Conservation (phyloP, 257 asterid species). For the Solanum tarijense region DNA sequence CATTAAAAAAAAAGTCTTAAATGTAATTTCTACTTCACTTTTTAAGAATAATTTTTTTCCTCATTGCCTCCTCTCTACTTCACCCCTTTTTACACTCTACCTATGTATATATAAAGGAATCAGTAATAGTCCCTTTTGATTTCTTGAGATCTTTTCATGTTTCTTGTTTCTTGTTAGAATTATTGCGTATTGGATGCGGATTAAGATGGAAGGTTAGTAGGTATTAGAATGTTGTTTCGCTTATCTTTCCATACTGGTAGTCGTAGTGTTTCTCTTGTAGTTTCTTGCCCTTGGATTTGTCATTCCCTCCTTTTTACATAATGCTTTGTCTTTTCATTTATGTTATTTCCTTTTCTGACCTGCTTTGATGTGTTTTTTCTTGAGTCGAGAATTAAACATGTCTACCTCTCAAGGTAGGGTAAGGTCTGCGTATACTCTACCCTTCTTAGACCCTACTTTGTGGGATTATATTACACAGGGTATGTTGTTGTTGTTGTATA, state of each 20-base stretch:
- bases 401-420: background rate
- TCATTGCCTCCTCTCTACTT: background rate
- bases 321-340: background rate
- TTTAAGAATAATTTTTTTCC: conserved; percentile 5
- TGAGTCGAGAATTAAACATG: background rate
- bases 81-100: background rate
- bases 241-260: background rate
- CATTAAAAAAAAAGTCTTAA: background rate
- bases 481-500: background rate
- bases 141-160: background rate
- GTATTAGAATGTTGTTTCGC: background rate
- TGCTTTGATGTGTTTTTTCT: background rate
- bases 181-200: background rate
- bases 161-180: background rate
- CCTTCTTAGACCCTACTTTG: background rate
- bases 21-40: conserved; percentile 26
- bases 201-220: background rate
- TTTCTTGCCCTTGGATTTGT: background rate
- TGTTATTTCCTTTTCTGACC: background rate
- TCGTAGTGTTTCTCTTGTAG: background rate
- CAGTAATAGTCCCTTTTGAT: background rate
- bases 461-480: background rate
- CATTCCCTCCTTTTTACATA: background rate
- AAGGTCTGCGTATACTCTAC: background rate
- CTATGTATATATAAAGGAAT: background rate